phyloP scores from a whole-genome alignment of 495 filamentous ascomycete species.

The Achaetomiella virescens region DNA sequence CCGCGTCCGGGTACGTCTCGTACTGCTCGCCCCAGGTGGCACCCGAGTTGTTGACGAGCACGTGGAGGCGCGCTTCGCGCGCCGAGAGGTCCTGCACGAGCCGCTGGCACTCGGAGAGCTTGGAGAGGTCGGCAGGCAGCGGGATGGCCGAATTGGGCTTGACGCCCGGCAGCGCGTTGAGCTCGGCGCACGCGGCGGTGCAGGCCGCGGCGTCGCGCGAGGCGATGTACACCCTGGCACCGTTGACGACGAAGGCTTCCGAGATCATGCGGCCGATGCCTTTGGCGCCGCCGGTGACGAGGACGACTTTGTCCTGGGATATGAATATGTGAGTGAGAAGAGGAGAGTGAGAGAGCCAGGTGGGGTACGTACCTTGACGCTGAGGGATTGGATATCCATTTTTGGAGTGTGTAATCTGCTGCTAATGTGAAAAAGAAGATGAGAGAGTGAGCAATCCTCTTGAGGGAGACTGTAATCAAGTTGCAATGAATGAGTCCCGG shows the following conservation, averaged over 20 bases:
- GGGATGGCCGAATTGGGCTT: conserved; percentile 25
- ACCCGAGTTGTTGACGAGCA: conserved; percentile 78
- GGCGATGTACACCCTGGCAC: conserved; percentile 81
- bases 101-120: conserved; percentile 47
- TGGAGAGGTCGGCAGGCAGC: conserved; percentile 34
- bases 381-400: conserved; percentile 53
- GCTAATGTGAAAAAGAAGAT: too few relatives aligned
- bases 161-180: conserved; percentile 18
- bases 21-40: conserved; percentile 70
- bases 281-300: conserved; percentile 46
- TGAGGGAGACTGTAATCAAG: neutral
- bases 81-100: conserved; percentile 56
- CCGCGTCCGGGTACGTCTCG: conserved; percentile 62
- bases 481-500: neutral
- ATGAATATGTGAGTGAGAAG: neutral
- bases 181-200: conserved; percentile 21
- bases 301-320: conserved; percentile 35
- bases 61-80: conserved; percentile 60
- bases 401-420: conserved; percentile 10
- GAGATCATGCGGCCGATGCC: conserved; percentile 75
- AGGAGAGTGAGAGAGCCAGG: neutral
- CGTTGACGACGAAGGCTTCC: conserved; percentile 69
- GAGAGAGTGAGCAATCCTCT: neutral
- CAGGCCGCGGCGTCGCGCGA: conserved; percentile 50
- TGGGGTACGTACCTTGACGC: conserved; percentile 20